Evolutionary conservation across 1,284 basidiomycete genomes (phyloP).

Genomic region (Heterobasidion parviporum): DNA sequence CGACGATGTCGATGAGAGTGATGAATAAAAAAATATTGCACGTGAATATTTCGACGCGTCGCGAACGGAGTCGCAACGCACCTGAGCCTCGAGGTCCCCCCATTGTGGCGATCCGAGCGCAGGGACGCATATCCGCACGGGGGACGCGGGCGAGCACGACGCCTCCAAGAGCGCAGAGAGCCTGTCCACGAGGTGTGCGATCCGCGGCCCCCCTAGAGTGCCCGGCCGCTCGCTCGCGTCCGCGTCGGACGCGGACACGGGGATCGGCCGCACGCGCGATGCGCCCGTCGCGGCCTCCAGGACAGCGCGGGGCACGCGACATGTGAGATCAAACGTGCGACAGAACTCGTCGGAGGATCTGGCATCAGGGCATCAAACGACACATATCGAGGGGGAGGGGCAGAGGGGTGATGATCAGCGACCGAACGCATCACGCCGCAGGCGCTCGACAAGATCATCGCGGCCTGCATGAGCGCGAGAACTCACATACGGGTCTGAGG

Average conservation of each 20-base stretch:
- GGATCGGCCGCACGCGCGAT: neutral
- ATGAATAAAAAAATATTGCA: neutral
- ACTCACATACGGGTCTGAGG: slow-evolving; percentile 38
- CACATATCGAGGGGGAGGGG: neutral
- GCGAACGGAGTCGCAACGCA: slow-evolving; percentile 22
- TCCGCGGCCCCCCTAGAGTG: neutral
- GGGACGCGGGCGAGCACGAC: slow-evolving; percentile 14
- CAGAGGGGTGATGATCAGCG: neutral
- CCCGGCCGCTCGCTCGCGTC: neutral
- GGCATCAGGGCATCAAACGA: slow-evolving; percentile 10
- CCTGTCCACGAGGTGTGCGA: slow-evolving; percentile 8
- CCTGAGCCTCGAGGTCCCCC: slow-evolving; percentile 54
- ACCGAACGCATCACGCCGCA: no score
- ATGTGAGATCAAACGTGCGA: slow-evolving; percentile 65
- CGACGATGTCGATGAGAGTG: neutral
- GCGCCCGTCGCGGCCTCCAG: slow-evolving; percentile 16
- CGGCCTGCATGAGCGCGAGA: slow-evolving; percentile 1
- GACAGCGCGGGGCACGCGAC: slow-evolving; percentile 41
- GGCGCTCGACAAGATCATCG: no score
- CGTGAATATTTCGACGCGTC: neutral
- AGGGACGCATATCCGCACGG: slow-evolving; percentile 61
- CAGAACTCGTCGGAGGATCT: slow-evolving; percentile 59
- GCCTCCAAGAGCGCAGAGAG: slow-evolving; percentile 14
- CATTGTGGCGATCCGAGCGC: slow-evolving; percentile 65
- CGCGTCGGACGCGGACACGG: neutral